Base-by-base conservation (phyloP, 495 filamentous ascomycete species). In the Podospora appendiculata region DNA sequence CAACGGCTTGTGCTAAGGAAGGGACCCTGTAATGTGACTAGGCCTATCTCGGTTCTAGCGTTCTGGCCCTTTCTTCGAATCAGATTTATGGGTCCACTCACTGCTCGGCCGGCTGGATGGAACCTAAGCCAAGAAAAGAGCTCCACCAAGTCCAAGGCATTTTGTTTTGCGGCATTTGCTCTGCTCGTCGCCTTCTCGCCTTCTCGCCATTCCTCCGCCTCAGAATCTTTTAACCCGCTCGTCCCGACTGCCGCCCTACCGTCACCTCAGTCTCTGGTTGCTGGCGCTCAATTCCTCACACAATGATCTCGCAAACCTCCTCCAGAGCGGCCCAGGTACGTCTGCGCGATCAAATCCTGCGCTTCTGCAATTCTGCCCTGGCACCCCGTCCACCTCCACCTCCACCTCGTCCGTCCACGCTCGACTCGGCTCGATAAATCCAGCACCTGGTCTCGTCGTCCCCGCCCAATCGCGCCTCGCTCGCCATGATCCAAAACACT, bases 281-380 rank as follows among this genome's bases (percentile, higher is more conserved):
- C 55, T 45, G 58, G 53, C 52, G 18, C 43, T 45, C 50, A 61
- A 59, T 64, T 58, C 38, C 46, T 49, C 49, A 50, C 68, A 78
- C 57, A 46, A 86, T 86, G 82, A 70, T 85, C 63, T 79, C 79
- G 65, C 73, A 78, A 62, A 79, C 74, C 75, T 80, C 80, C 57
- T 61, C 71, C 44, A 66, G 76, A 62, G 60, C 70, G 50, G 70
- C 72, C 39, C 69, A 74, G 71, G 74, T 76, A 70, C 35, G 67
- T 51, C n/a, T 19, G 16, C 8, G 11, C 52, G 39, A 39, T 32
- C 25, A 2, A 41, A 16, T 12, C 38, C 38, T 16, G 38, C 11
- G 4, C 38, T 14, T 12, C 3, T 25, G 25, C 25, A 9, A 9
- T 44, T 44, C 41, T 17, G 17, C 32, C 11, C 17, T n/a, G 3